Conservation (phyloP, 805 yeast species). For the Wickerhamomyces pijperi region DNA sequence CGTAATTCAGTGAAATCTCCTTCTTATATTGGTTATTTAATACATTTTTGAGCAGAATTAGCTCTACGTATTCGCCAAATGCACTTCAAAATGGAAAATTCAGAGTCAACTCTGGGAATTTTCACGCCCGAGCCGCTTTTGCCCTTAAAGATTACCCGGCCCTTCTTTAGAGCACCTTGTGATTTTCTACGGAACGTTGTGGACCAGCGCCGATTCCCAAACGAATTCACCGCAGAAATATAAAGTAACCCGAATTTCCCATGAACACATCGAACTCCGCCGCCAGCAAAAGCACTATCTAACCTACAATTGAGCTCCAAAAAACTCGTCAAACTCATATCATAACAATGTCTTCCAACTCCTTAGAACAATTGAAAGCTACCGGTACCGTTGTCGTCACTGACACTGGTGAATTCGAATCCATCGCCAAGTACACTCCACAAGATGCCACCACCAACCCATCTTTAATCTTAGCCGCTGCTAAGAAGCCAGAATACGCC, state of each 20-base stretch:
- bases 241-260: neutral
- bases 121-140: no score
- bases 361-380: constrained; percentile 88
- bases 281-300: no score
- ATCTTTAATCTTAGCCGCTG: constrained; percentile 89
- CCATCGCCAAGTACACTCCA: constrained; percentile 95
- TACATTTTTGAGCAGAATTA: no score
- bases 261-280: no score
- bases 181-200: neutral
- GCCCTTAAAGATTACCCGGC: neutral
- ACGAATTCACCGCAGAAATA: neutral
- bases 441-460: constrained; percentile 99
- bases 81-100: no score
- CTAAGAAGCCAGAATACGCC: constrained; percentile 84
- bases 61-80: no score
- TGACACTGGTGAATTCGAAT: constrained; percentile 97
- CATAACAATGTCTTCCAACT: constrained; percentile 33
- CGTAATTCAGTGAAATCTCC: no score
- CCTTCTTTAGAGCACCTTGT: neutral
- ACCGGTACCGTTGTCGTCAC: constrained; percentile 95
- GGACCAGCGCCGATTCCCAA: neutral
- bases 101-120: no score
- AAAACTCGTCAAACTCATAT: neutral
- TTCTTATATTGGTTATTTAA: no score
- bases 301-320: neutral